A percentile compares a stretch with the other conserved stretches of the same genome.
Evolutionary conservation across 768 basidiomycete species (phyloP).

Genomic region (Rhodotorula graminis): DNA sequence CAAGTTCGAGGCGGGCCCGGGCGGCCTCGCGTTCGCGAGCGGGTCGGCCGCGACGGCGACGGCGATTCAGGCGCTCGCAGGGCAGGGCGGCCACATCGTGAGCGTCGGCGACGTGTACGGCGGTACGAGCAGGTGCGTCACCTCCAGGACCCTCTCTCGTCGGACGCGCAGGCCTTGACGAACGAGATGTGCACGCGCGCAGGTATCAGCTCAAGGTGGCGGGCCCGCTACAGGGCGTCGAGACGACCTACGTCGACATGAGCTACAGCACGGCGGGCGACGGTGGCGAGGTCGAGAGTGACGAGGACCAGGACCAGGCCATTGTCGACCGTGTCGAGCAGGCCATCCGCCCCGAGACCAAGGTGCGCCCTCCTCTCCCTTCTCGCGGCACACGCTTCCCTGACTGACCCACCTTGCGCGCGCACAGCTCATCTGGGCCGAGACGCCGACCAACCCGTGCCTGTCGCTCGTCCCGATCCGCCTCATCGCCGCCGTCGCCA

Average conservation of each 20-base stretch:
- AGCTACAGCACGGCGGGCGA: conserved; percentile 1
- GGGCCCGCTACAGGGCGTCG: conserved; percentile 59
- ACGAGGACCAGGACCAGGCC: conserved; percentile 52
- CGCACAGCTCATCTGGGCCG: conserved; percentile 80
- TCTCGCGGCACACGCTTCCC: no score
- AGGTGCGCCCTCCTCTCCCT: conserved; percentile 52
- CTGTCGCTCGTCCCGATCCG: conserved; percentile 77
- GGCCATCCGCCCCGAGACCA: conserved; percentile 71
- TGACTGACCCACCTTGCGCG: neutral
- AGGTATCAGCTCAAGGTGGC: conserved; percentile 71
- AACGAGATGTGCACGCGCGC: no score
- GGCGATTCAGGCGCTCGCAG: conserved; percentile 64
- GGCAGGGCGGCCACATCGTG: conserved; percentile 69
- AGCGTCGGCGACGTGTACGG: conserved; percentile 70
- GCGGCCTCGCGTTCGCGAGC: conserved; percentile 74
- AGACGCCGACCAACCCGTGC: conserved; percentile 91
- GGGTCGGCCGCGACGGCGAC: conserved; percentile 84
- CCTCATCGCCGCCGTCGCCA: conserved; percentile 63
- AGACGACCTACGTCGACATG: conserved; percentile 75
- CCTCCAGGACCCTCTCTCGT: neutral
- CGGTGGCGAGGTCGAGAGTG: neutral
- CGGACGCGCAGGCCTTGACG: neutral
- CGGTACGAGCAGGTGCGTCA: conserved; percentile 61
- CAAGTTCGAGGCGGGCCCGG: conserved; percentile 54
- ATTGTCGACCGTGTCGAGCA: conserved; percentile 62